Evolutionary conservation across 1,139 yeast genomes (phyloP), one percentile per base, ranked within the genome.

Genomic region (Kazachstania sp.): DNA sequence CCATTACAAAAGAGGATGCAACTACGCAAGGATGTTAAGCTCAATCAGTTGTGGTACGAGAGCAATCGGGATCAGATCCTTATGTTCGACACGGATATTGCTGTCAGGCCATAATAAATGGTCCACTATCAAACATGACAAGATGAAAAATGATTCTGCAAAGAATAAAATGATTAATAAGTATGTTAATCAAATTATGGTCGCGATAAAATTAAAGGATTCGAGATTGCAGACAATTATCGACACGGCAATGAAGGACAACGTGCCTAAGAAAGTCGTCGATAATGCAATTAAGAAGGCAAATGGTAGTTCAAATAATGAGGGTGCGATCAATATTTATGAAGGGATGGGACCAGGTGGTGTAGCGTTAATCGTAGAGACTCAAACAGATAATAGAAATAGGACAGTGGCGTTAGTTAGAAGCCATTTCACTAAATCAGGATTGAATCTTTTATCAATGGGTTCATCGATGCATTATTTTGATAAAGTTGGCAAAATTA

Each of bases 341-440:
- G 98, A 92, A 64, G 95, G 92, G 23, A 72, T 88, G 66, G 97
- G 94, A 0, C 96, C 97, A 0, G 95, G 90, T 2, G 96, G 95
- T 0, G 86, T 86, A 3, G 87, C 95, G 0, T 72, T 88, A 45
- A 77, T 92, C 4, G 78, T 88, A 9, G 95, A 86, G 59, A 90
- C 95, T 0, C 71, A 81, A 45, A 90, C 97, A 0, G 97, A 90
- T 64, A 92, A 87, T 66, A 86, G 85, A 65, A 81, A 85, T 48
- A 71, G 97, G 47, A 83, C 97, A 0, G 77, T 88, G 29, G 82
- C 86, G 26, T 72, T 75, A 47, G 83, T 92, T 5, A 79, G 92
- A 58, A 79, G 86, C 13, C 83, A 87, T 2, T 79, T 92, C 66
- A 76, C 81, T 43, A 86, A 85, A 58, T 76, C 71, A 58, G 77